Evolutionary conservation across 2,329 filamentous ascomycete genomes (phyloP).

Genomic region (Pseudodiploospora longispora): DNA sequence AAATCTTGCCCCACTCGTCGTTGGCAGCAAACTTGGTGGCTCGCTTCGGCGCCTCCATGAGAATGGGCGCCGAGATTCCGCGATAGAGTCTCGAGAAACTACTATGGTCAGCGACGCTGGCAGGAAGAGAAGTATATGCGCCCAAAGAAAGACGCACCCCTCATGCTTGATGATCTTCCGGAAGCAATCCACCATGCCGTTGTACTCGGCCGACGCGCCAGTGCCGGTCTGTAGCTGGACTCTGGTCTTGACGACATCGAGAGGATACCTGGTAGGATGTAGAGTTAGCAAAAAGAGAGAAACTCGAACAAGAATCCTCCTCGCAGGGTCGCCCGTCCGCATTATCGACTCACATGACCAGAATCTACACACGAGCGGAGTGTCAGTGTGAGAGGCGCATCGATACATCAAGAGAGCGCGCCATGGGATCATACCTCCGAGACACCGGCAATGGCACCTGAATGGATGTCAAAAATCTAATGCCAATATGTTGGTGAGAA

Average conservation of each 20-base stretch:
- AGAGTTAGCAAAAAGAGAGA: too few relatives aligned
- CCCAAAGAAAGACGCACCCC: conserved; percentile 53
- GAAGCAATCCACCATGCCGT: conserved; percentile 97
- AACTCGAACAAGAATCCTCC: too few relatives aligned
- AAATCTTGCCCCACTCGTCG: conserved; percentile 95
- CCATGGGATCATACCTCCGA: conserved; percentile 62
- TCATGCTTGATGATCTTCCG: conserved; percentile 93
- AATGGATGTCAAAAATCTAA: conserved; percentile 7
- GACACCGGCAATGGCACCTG: conserved; percentile 89
- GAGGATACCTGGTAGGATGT: conserved; percentile 67
- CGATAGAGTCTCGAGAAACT: conserved; percentile 89
- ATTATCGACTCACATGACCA: conserved; percentile 62
- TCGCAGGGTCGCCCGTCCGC: neutral
- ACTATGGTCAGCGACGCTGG: conserved; percentile 1
- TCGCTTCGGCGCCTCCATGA: conserved; percentile 92
- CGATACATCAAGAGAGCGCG: neutral
- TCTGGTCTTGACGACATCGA: conserved; percentile 97
- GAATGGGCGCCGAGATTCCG: conserved; percentile 88
- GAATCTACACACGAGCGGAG: conserved; percentile 51
- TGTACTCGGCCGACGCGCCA: conserved; percentile 76
- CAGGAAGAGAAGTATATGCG: neutral
- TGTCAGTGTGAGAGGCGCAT: neutral
- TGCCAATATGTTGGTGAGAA: neutral
- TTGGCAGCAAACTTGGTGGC: conserved; percentile 99
- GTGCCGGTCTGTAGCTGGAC: conserved; percentile 81